phyloP scores from a whole-genome alignment of 148 eudicot genomes.

The Linanthus parryae region DNA sequence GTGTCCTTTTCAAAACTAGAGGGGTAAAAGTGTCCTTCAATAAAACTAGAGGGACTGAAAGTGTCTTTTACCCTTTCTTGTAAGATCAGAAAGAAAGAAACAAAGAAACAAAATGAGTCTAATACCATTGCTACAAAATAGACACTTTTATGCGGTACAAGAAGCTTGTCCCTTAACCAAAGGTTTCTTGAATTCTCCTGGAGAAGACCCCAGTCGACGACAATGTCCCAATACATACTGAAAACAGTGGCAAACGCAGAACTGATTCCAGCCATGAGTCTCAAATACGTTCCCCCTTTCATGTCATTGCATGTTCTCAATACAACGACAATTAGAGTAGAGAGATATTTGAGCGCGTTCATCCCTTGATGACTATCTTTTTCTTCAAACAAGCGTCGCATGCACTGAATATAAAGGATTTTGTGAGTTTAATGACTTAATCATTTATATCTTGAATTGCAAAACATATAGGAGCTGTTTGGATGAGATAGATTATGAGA shows the following conservation, averaged over 20 bases:
- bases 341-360: slow-evolving; percentile 8
- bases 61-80: too few relatives aligned
- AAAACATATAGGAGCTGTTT: too few relatives aligned
- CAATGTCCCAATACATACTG: slow-evolving; percentile 17
- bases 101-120: too few relatives aligned
- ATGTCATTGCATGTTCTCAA: slow-evolving; percentile 13
- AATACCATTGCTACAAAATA: slow-evolving; percentile 27
- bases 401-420: too few relatives aligned
- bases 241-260: slow-evolving; percentile 14
- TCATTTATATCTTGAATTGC: too few relatives aligned
- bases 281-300: slow-evolving; percentile 1
- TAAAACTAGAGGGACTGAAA: too few relatives aligned
- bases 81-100: too few relatives aligned
- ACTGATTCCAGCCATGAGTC: slow-evolving; percentile 9
- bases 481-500: too few relatives aligned
- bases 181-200: slow-evolving; percentile 14
- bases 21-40: too few relatives aligned
- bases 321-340: slow-evolving; percentile 13
- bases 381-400: slow-evolving; percentile 4
- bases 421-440: too few relatives aligned
- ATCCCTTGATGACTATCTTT: neutral
- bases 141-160: slow-evolving; percentile 15
- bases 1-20: too few relatives aligned
- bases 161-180: slow-evolving; percentile 22
- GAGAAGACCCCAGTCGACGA: slow-evolving; percentile 26